Percentiles rank a stretch among this genome's conserved stretches.
Evolutionary conservation across 2,329 filamentous ascomycete genomes (phyloP).

Genomic region (Exserohilum turcica): DNA sequence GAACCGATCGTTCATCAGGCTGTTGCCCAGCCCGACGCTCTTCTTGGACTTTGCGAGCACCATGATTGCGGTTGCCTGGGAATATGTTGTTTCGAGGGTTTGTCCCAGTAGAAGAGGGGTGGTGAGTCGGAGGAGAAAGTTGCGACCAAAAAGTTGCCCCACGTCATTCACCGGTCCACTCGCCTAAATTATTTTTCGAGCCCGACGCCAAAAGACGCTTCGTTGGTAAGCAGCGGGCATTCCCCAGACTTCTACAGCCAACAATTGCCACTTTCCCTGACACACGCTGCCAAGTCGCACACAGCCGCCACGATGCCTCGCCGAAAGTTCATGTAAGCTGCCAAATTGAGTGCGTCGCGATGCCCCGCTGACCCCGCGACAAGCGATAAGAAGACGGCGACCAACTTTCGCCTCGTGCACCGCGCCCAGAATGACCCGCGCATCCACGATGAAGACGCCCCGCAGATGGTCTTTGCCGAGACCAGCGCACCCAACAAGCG

Average conservation of each 20-base stretch:
- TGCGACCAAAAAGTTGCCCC: slow-evolving; percentile 30
- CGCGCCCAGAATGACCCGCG: slow-evolving; percentile 96
- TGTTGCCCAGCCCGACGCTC: slow-evolving; percentile 90
- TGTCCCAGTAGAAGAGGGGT: slow-evolving; percentile 20
- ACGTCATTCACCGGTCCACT: slow-evolving; percentile 60
- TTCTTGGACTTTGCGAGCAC: slow-evolving; percentile 92
- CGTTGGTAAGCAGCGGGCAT: slow-evolving; percentile 35
- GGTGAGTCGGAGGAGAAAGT: slow-evolving; percentile 27
- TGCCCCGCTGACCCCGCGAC: slow-evolving; percentile 41
- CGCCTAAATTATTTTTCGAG: slow-evolving; percentile 65
- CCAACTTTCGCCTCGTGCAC: slow-evolving; percentile 92
- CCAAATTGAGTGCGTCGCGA: not conserved
- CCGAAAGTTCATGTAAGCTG: slow-evolving; percentile 72
- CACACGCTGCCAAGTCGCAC: not conserved
- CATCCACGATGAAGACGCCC: slow-evolving; percentile 88
- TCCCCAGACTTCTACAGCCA: slow-evolving; percentile 28
- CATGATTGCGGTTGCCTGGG: slow-evolving; percentile 55
- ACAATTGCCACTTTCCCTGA: slow-evolving; percentile 4
- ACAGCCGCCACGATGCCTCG: slow-evolving; percentile 66
- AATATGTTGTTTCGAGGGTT: slow-evolving; percentile 24
- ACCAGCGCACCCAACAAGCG: slow-evolving; percentile 51
- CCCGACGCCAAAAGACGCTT: slow-evolving; percentile 22
- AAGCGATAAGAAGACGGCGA: slow-evolving; percentile 87
- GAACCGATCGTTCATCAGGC: slow-evolving; percentile 98
- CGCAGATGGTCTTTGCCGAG: slow-evolving; percentile 88